These are phyloP conservation scores for Xylaria nigripes DNA, from an alignment of 495 filamentous ascomycete species.

Conservation along the genomic window DNA sequence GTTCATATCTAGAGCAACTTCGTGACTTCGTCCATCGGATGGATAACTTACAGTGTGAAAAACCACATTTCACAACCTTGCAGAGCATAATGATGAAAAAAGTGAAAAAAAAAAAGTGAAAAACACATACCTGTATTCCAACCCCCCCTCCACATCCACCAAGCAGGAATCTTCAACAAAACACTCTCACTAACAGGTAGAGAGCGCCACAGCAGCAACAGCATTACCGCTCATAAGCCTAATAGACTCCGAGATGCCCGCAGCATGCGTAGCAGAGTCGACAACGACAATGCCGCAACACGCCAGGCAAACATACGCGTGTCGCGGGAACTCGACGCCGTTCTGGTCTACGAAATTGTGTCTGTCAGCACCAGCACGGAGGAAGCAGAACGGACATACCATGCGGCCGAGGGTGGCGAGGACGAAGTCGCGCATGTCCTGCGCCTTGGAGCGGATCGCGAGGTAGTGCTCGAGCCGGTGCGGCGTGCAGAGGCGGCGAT, in stretches of 20 bases:
- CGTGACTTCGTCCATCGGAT: too few relatives aligned
- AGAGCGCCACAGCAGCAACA: too few relatives aligned
- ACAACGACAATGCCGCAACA: slow-evolving; percentile 4
- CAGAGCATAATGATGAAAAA: too few relatives aligned
- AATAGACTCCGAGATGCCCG: neutral
- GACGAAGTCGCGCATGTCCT: neutral
- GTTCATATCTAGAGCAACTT: too few relatives aligned
- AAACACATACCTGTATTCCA: too few relatives aligned
- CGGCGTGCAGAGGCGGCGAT: slow-evolving; percentile 8
- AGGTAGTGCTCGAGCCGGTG: slow-evolving; percentile 10
- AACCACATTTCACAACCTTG: too few relatives aligned
- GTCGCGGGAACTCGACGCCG: neutral
- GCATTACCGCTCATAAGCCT: neutral
- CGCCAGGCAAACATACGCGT: slow-evolving; percentile 6
- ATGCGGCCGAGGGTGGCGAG: neutral
- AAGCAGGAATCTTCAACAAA: too few relatives aligned
- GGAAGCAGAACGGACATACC: slow-evolving; percentile 7
- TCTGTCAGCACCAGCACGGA: neutral
- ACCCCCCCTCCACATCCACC: too few relatives aligned
- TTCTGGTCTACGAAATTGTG: slow-evolving; percentile 8
- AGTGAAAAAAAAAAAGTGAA: too few relatives aligned
- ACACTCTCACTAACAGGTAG: too few relatives aligned
- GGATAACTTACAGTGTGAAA: too few relatives aligned
- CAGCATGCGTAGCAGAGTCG: neutral
- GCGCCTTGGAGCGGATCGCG: neutral